These are phyloP conservation scores for Breviolum minutum DNA, from an alignment of 73 alveolate species.

Conservation along the genomic window DNA sequence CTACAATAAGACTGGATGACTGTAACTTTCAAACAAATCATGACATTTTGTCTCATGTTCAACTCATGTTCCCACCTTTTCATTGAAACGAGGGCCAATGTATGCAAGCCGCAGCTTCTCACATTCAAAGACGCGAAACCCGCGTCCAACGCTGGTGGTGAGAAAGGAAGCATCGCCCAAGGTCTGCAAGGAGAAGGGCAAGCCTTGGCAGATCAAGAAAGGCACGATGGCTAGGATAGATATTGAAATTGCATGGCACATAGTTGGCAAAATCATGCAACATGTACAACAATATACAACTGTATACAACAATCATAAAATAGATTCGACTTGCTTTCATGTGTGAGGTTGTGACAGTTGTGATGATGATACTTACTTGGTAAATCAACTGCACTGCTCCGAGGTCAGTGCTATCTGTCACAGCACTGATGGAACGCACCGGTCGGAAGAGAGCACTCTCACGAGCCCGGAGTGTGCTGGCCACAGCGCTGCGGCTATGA, in stretches of 20 bases:
- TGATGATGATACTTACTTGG: neutral
- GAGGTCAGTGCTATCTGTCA: constrained; percentile 11
- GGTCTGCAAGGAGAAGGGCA: constrained; percentile 74
- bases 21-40: too few species aligned
- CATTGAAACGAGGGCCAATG: constrained; percentile 84
- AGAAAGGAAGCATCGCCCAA: constrained; percentile 77
- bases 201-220: neutral
- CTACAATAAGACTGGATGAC: too few species aligned
- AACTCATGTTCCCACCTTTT: constrained; percentile 5
- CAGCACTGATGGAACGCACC: constrained; percentile 79
- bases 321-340: too few species aligned
- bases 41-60: too few species aligned
- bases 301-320: too few species aligned
- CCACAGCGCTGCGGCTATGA: constrained; percentile 16
- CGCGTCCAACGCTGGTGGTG: constrained; percentile 73
- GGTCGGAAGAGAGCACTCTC: constrained; percentile 93
- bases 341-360: neutral
- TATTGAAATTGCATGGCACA: too few species aligned
- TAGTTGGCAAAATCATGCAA: too few species aligned
- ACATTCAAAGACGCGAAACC: constrained; percentile 76
- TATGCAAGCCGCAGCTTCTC: constrained; percentile 43
- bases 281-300: too few species aligned
- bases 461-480: constrained; percentile 28
- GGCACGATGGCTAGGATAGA: too few species aligned
- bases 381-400: neutral